phyloP scores from a whole-genome alignment of 1,284 basidiomycete species.

The Porphyrellus sp. region DNA sequence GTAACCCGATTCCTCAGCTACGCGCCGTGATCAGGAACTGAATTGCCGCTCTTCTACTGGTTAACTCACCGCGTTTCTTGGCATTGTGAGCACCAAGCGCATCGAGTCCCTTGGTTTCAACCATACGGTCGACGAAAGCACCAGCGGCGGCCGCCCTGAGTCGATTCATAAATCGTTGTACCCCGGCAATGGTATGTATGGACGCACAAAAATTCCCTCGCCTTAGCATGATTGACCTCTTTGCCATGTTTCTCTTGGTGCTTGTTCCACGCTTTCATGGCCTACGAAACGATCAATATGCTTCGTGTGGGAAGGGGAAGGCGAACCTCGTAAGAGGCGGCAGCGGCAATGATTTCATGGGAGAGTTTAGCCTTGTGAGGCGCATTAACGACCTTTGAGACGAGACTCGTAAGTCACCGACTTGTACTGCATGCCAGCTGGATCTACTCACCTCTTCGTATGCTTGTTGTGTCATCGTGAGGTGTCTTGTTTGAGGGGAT shows the following conservation, averaged over 20 bases:
- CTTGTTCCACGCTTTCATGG: slow-evolving; percentile 26
- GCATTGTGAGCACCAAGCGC: slow-evolving; percentile 36
- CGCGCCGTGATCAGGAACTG: not conserved
- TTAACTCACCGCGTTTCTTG: slow-evolving; percentile 33
- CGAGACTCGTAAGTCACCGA: not conserved
- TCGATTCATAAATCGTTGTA: not conserved
- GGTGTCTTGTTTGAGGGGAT: not conserved
- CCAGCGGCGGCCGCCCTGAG: slow-evolving; percentile 37
- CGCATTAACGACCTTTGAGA: slow-evolving; percentile 36
- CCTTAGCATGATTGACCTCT: slow-evolving; percentile 12
- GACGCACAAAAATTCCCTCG: slow-evolving; percentile 29
- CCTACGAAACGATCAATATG: slow-evolving; percentile 19
- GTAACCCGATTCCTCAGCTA: slow-evolving; percentile 14
- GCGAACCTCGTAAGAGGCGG: slow-evolving; percentile 28
- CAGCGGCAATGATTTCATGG: slow-evolving; percentile 31
- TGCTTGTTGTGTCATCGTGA: slow-evolving; percentile 16
- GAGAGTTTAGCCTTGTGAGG: slow-evolving; percentile 34
- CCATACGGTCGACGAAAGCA: slow-evolving; percentile 43
- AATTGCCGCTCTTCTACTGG: not conserved
- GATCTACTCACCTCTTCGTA: slow-evolving; percentile 16
- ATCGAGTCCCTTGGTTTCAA: slow-evolving; percentile 55
- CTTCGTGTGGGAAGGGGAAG: not conserved
- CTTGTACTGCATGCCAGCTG: not conserved
- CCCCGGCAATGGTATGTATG: not conserved
- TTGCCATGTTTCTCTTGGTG: slow-evolving; percentile 22